These are phyloP conservation scores for Glomus cerebriforme DNA, from an alignment of 192 early-diverging fungal genomes.

Conservation along the genomic window DNA sequence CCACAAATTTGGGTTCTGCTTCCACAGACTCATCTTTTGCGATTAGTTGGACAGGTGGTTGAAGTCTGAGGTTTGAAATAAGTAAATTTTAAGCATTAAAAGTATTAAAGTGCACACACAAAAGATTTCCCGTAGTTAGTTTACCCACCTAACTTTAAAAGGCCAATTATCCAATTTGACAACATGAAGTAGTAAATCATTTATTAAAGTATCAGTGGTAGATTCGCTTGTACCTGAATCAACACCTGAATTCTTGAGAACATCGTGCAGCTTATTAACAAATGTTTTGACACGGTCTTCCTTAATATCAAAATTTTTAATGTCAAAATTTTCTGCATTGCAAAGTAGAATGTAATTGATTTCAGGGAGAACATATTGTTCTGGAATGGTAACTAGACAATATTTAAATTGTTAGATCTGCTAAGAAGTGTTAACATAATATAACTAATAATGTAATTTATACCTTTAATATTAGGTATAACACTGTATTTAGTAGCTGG, in stretches of 20 bases:
- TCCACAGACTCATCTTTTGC: background rate
- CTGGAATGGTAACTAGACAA: background rate
- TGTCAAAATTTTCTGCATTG: constrained; percentile 2
- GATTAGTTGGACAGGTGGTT: background rate
- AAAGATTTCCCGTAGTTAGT: background rate
- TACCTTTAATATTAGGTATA: constrained; percentile 21
- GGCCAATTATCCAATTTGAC: constrained; percentile 11
- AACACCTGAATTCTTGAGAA: background rate
- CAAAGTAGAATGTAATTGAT: background rate
- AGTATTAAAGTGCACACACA: constrained; percentile 5
- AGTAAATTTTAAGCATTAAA: constrained; percentile 11
- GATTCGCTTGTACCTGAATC: constrained; percentile 6
- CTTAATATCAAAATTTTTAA: background rate
- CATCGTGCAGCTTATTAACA: constrained; percentile 21
- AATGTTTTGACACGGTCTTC: constrained; percentile 23
- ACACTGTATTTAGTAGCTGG: background rate
- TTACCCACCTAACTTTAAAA: constrained; percentile 23
- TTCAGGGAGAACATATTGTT: too few relatives aligned
- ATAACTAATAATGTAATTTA: background rate
- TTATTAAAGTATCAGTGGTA: constrained; percentile 19
- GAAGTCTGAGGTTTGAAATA: background rate
- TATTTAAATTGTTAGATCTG: background rate
- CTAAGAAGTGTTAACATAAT: background rate
- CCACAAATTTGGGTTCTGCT: constrained; percentile 7
- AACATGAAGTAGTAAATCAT: constrained; percentile 13